Evolutionary conservation across 371 early-diverging fungal species (phyloP).

Genomic region (Phascolomyces articulosus): DNA sequence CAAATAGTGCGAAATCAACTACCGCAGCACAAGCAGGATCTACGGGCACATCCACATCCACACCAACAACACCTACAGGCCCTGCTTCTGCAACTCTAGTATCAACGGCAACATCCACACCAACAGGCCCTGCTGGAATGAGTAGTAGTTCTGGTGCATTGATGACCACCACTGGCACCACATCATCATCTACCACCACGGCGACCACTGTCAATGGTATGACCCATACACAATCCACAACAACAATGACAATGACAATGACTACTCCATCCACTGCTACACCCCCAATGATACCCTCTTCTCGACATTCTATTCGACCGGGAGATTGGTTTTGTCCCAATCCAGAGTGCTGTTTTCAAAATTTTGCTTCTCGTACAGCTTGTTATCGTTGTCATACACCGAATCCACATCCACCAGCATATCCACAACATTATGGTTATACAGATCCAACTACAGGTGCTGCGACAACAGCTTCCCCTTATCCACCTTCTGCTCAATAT

Average conservation of each 20-base stretch:
- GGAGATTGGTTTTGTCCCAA: conserved; percentile 82
- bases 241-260: too few species aligned
- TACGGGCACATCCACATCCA: not conserved
- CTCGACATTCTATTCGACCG: conserved; percentile 42
- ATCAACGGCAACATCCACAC: not conserved
- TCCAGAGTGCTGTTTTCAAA: conserved; percentile 72
- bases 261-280: not conserved
- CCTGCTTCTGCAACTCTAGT: too few species aligned
- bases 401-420: conserved; percentile 36
- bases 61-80: conserved; percentile 11
- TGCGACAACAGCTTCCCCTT: not conserved
- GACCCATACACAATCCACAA: not conserved
- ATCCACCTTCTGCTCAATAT: conserved; percentile 35
- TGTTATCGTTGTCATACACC: conserved; percentile 66
- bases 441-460: conserved; percentile 81
- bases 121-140: not conserved
- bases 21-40: conserved; percentile 7
- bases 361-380: conserved; percentile 72
- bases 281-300: not conserved
- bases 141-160: too few species aligned
- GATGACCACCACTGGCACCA: too few species aligned
- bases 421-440: conserved; percentile 15
- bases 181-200: too few species aligned
- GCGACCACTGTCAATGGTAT: not conserved
- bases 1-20: not conserved